phyloP scores from a whole-genome alignment of 2,329 filamentous ascomycete species.

The Dothideomycetes sp. region DNA sequence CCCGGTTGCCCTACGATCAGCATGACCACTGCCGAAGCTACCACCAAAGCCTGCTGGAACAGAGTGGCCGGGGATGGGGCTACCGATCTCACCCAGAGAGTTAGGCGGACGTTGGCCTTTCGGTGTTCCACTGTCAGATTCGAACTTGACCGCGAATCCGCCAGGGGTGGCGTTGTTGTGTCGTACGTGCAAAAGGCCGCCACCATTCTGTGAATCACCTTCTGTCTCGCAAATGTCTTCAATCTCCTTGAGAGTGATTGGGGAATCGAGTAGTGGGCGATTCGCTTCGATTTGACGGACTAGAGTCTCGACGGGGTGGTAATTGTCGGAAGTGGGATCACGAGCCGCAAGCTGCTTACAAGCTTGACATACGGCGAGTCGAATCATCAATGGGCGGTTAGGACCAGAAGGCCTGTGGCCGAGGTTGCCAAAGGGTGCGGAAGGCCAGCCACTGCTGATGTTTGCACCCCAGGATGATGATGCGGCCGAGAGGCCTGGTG shows the following conservation, averaged over 20 bases:
- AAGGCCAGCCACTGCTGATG: conserved; percentile 33
- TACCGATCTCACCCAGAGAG: conserved; percentile 40
- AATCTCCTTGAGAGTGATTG: conserved; percentile 57
- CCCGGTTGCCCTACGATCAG: conserved; percentile 6
- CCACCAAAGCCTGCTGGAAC: conserved; percentile 23
- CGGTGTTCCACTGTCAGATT: conserved; percentile 23
- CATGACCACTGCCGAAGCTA: background rate
- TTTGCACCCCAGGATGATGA: conserved; percentile 32
- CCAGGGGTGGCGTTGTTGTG: conserved; percentile 31
- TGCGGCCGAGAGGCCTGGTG: conserved; percentile 25
- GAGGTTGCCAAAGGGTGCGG: conserved; percentile 41
- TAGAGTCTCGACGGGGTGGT: conserved; percentile 58
- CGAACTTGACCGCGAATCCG: conserved; percentile 35
- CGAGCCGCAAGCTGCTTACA: conserved; percentile 55
- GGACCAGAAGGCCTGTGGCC: conserved; percentile 33
- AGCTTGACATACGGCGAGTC: conserved; percentile 65
- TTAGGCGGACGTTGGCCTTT: conserved; percentile 20
- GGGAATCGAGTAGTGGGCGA: conserved; percentile 45
- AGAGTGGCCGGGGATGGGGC: conserved; percentile 36
- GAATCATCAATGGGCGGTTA: conserved; percentile 55
- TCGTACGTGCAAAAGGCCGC: conserved; percentile 70
- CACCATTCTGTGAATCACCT: conserved; percentile 76
- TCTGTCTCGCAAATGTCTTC: conserved; percentile 84
- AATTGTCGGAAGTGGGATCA: conserved; percentile 45
- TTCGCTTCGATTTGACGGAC: conserved; percentile 57